Percentiles rank a stretch among this genome's conserved stretches.
phyloP scores from a whole-genome alignment of 108 stramenopile genomes.

The Pseudonitzschia multistriata region DNA sequence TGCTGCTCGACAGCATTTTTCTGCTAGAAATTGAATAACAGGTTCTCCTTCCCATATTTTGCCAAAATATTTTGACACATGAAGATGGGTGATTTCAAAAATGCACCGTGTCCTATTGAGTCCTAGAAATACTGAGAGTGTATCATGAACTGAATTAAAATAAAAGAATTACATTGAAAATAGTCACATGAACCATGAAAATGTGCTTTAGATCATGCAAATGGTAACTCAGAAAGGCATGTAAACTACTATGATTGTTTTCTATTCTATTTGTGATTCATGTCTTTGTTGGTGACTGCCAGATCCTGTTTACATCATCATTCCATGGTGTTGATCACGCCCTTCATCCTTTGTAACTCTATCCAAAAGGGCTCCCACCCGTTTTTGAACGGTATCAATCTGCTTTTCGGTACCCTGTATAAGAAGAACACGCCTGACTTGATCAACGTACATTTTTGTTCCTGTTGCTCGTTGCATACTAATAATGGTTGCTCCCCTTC shows the following conservation, averaged over 20 bases:
- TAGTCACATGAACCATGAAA: not conserved
- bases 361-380: conserved; percentile 79
- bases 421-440: conserved; percentile 73
- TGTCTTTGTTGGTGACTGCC: not conserved
- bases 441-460: conserved; percentile 91
- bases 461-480: conserved; percentile 86
- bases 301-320: not conserved
- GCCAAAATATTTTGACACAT: no score
- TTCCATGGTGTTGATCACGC: conserved; percentile 13
- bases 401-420: conserved; percentile 88
- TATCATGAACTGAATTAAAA: no score
- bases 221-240: not conserved
- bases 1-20: no score
- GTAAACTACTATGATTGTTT: not conserved
- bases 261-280: conserved; percentile 9
- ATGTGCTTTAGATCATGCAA: not conserved
- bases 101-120: no score
- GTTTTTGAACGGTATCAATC: conserved; percentile 80
- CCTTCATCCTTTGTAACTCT: conserved; percentile 60
- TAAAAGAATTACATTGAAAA: not conserved
- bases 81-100: not conserved
- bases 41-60: no score
- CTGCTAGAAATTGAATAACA: no score
- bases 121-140: no score
- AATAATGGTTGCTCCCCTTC: conserved; percentile 87